A percentile compares a stretch with the other conserved stretches of the same genome.
Evolutionary conservation across 495 filamentous ascomycete species (phyloP).

Genomic region (Rusavskia elegans): DNA sequence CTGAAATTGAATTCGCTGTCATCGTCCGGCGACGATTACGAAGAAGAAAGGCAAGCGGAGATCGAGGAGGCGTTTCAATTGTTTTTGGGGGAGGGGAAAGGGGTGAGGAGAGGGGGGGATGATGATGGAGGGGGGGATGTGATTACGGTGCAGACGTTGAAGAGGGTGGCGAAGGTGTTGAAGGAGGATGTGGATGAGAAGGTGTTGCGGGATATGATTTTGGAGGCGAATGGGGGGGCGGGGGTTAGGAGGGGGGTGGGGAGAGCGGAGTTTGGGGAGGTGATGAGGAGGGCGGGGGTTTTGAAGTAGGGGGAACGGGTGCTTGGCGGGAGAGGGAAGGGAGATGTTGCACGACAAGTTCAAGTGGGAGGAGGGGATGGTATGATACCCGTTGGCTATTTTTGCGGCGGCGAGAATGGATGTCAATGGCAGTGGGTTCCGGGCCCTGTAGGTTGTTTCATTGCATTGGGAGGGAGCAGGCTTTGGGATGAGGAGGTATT

Average conservation of each 20-base stretch:
- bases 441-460: background rate
- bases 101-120: conserved; percentile 13
- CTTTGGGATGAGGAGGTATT: background rate
- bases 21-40: conserved; percentile 33
- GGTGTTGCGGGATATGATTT: conserved; percentile 76
- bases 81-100: conserved; percentile 40
- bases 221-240: conserved; percentile 74
- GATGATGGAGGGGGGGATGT: conserved; percentile 20
- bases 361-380: background rate
- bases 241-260: conserved; percentile 57
- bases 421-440: background rate
- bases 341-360: background rate
- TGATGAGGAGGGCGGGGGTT: conserved; percentile 73
- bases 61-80: conserved; percentile 65
- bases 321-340: background rate
- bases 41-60: conserved; percentile 41
- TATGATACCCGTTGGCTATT: background rate
- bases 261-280: conserved; percentile 64
- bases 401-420: background rate
- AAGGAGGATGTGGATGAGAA: conserved; percentile 70
- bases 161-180: conserved; percentile 62
- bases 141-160: conserved; percentile 64
- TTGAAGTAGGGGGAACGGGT: conserved; percentile 31
- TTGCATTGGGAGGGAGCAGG: background rate
- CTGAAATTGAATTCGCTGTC: conserved; percentile 40